Evolutionary conservation across 139 green algal genomes (phyloP), one percentile per base, ranked within the genome.

Genomic region (Volvox africanus): DNA sequence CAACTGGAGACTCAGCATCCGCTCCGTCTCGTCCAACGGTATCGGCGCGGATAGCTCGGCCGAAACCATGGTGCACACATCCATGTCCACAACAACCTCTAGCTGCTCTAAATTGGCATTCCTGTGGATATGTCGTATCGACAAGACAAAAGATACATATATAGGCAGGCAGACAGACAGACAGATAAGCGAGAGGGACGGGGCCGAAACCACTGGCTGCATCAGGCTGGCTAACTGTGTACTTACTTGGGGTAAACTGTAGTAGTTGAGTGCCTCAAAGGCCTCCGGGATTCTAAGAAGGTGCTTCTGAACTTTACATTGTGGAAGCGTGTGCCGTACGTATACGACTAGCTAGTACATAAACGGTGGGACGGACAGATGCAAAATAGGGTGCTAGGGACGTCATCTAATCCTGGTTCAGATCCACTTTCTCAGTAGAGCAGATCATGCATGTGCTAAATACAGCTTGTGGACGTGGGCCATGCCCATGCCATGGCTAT

Each of bases 1-100:
- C 18, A 92, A 6, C 89, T 92, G 89, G 14, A 91, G 79, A n/a
- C 28, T 82, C 67, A 92, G 67, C 28, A 83, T 11, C 28, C 88
- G 79, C 80, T 92, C 88, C 28, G 88, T 32, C 26, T 92, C 88
- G 55, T 92, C 67, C 36, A 87, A n/a, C 30, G 69, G 84, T 44
- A 82, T 69, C 0, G 69, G 69, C 22, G 80, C 26, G 28, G 18
- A 26, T 32, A 61, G 44, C 44, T 55, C n/a, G n/a, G n/a, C 44
- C 44, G 44, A 9, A 9, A 5, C 32, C 76, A 61, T 61, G 76
- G 16, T 24, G 71, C 14, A 2, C 28, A 6, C 6, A 20, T 79
- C 71, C 20, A 82, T 26, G 5, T 82, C 20, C 78, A 84, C 78
- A 1, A 67, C 78, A 24, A 84, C 62, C 17, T 84, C 78, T 1